A percentile compares a stretch with the other conserved stretches of the same genome.
Evolutionary conservation across 768 basidiomycete species (phyloP).

Genomic region (Cystoderma amianthinum): DNA sequence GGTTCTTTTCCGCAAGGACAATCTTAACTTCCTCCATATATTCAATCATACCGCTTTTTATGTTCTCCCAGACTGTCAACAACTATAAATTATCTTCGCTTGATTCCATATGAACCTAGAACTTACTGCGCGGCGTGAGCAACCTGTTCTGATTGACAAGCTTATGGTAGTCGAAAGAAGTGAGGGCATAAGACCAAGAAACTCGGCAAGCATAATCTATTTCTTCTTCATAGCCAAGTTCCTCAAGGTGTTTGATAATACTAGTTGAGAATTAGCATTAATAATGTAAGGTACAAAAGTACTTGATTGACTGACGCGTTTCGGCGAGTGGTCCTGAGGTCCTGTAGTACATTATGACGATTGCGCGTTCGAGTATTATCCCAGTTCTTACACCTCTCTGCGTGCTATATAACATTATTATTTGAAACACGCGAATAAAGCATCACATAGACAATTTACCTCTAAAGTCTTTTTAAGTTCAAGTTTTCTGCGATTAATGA

Average conservation of each 20-base stretch:
- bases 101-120: not conserved
- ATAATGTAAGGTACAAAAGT: not conserved
- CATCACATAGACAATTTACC: no score
- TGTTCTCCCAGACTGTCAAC: slow-evolving; percentile 46
- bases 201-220: slow-evolving; percentile 27
- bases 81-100: no score
- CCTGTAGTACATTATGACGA: slow-evolving; percentile 33
- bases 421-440: no score
- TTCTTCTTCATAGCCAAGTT: slow-evolving; percentile 42
- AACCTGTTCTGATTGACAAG: slow-evolving; percentile 40
- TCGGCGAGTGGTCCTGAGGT: slow-evolving; percentile 33
- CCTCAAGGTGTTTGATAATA: slow-evolving; percentile 37
- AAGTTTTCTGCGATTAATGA: slow-evolving; percentile 21
- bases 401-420: slow-evolving; percentile 34
- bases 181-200: slow-evolving; percentile 26
- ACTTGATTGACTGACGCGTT: slow-evolving; percentile 30
- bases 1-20: no score
- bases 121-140: slow-evolving; percentile 44
- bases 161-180: no score
- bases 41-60: no score
- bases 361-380: slow-evolving; percentile 23
- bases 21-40: slow-evolving; percentile 46
- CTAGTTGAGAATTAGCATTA: slow-evolving; percentile 15
- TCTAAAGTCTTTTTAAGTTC: not conserved
- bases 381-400: slow-evolving; percentile 33